These are phyloP conservation scores for Chlamydomonas eustigma DNA, from an alignment of 139 green algal species.

Conservation along the genomic window DNA sequence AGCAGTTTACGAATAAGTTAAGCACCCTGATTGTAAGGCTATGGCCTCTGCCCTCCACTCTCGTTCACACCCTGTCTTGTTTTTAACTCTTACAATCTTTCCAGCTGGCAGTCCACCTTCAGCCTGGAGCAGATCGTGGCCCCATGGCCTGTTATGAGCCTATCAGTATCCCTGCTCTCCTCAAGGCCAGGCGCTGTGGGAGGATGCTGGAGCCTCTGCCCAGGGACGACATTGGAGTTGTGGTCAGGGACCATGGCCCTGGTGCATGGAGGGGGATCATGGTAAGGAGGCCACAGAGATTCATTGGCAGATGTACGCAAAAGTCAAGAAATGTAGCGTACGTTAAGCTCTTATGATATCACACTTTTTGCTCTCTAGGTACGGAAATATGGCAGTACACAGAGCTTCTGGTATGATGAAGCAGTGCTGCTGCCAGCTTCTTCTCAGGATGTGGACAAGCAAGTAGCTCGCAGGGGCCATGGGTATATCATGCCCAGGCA, in stretches of 20 bases:
- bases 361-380: too few species aligned
- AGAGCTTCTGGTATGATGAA: slow-evolving; percentile 25
- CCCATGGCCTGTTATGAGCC: slow-evolving; percentile 22
- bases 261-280: slow-evolving; percentile 34
- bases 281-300: slow-evolving; percentile 13
- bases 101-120: neutral
- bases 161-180: neutral
- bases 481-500: slow-evolving; percentile 18
- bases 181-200: slow-evolving; percentile 9
- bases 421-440: slow-evolving; percentile 21
- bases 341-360: too few species aligned
- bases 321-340: too few species aligned
- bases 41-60: neutral
- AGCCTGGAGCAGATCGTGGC: neutral
- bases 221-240: slow-evolving; percentile 26
- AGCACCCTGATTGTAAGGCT: too few species aligned
- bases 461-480: neutral
- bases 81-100: neutral
- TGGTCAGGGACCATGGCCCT: slow-evolving; percentile 32
- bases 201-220: slow-evolving; percentile 5
- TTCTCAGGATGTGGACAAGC: slow-evolving; percentile 11
- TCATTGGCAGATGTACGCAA: too few species aligned
- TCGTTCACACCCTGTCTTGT: neutral
- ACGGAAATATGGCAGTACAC: slow-evolving; percentile 6
- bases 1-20: too few species aligned